A percentile compares a stretch with the other conserved stretches of the same genome.
Conservation (phyloP, 306 rosid genomes). For the Trifolium fragiferum region DNA sequence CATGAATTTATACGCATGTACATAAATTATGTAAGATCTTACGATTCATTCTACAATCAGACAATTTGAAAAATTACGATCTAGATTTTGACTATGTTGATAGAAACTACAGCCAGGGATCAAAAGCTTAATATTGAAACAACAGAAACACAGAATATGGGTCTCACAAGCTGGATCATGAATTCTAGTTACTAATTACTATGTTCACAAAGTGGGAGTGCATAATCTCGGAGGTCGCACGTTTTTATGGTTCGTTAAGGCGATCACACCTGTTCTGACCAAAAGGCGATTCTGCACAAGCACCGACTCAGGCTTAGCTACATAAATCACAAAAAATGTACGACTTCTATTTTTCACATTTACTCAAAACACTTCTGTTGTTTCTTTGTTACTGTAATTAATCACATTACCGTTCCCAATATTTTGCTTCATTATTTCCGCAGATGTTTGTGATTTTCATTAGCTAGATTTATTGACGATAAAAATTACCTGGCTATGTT, state of each 20-base stretch:
- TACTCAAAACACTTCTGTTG: not conserved
- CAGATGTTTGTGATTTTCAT: slow-evolving; percentile 5
- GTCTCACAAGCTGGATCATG: no score
- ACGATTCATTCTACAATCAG: no score
- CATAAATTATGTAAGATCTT: no score
- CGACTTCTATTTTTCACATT: not conserved
- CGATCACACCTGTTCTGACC: not conserved
- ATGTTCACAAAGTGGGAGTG: not conserved
- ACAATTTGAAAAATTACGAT: no score
- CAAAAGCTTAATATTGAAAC: no score
- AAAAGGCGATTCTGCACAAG: not conserved
- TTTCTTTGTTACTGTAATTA: slow-evolving; percentile 9
- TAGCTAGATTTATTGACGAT: slow-evolving; percentile 4
- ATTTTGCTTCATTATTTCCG: slow-evolving; percentile 12
- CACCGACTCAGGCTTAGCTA: not conserved
- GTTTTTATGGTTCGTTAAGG: not conserved
- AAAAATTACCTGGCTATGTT: slow-evolving; percentile 87
- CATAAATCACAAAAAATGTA: not conserved
- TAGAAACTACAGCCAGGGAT: no score
- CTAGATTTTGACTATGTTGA: no score
- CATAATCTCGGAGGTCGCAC: not conserved
- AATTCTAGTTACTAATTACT: not conserved
- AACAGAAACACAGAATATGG: no score
- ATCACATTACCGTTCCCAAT: not conserved
- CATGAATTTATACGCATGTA: no score